Evolutionary conservation across 2,329 filamentous ascomycete species (phyloP).

Genomic region (Rosellinia necatrix): DNA sequence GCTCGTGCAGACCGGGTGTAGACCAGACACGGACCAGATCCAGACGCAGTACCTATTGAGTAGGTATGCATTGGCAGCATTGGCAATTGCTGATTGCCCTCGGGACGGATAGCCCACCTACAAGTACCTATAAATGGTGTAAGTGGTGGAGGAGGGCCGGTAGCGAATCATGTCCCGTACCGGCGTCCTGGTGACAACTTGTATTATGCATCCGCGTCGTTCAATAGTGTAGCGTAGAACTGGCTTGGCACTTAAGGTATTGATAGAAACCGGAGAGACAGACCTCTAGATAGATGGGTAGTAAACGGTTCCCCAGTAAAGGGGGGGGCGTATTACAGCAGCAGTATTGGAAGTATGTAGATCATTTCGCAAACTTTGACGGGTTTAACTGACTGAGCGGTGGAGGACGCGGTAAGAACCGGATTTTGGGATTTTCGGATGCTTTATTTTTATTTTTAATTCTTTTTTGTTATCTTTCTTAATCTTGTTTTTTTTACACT

Average conservation of each 20-base stretch:
- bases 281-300: too few relatives aligned
- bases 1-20: too few relatives aligned
- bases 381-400: not conserved
- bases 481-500: too few relatives aligned
- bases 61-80: too few relatives aligned
- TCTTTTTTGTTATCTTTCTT: too few relatives aligned
- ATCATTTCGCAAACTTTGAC: conserved; percentile 15
- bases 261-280: not conserved
- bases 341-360: conserved; percentile 9
- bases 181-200: conserved; percentile 18
- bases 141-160: conserved; percentile 6
- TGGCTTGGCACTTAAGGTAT: conserved; percentile 23
- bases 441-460: too few relatives aligned
- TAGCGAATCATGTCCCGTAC: conserved; percentile 18
- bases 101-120: conserved; percentile 6
- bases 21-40: too few relatives aligned
- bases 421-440: too few relatives aligned
- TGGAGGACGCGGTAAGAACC: too few relatives aligned
- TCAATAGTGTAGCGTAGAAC: conserved; percentile 19
- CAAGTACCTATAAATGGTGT: not conserved
- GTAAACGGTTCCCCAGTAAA: conserved; percentile 4
- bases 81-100: conserved; percentile 10
- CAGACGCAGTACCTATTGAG: not conserved
- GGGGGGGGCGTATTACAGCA: conserved; percentile 6
- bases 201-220: conserved; percentile 12